Percentiles rank a stretch among this genome's conserved stretches.
Conservation (phyloP, 306 rosid species). For the Comarum palustre region DNA sequence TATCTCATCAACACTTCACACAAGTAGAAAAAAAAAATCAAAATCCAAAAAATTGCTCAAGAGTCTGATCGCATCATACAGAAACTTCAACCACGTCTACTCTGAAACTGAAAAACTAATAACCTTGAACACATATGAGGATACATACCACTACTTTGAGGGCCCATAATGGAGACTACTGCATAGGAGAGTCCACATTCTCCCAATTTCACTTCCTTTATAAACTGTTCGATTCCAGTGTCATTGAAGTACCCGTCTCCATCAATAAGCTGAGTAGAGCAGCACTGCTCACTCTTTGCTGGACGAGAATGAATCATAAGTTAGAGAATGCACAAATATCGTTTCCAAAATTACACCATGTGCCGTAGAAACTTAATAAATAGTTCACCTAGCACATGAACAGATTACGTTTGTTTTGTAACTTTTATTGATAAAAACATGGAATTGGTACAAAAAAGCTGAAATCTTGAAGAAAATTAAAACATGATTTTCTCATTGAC, state of each 20-base stretch:
- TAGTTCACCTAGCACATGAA: not conserved
- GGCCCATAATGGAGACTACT: slow-evolving; percentile 94
- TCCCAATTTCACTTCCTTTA: slow-evolving; percentile 72
- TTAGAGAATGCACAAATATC: slow-evolving; percentile 24
- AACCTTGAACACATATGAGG: slow-evolving; percentile 27
- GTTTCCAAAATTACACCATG: not conserved
- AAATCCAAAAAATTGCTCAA: not conserved
- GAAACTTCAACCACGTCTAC: not conserved
- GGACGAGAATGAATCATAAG: slow-evolving; percentile 24
- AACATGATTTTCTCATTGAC: not conserved
- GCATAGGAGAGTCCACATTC: slow-evolving; percentile 99
- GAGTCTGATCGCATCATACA: not conserved
- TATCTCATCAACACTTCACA: not conserved
- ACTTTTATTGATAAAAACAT: not conserved
- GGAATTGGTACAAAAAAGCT: not conserved
- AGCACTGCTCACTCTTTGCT: slow-evolving; percentile 44
- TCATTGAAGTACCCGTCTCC: slow-evolving; percentile 85
- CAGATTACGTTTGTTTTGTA: not conserved
- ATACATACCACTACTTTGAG: slow-evolving; percentile 94
- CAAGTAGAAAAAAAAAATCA: not conserved
- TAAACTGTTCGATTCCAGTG: slow-evolving; percentile 62
- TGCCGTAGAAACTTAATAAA: not conserved
- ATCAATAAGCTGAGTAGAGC: slow-evolving; percentile 89
- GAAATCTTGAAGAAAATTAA: not conserved
- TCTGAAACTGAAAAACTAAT: not conserved